These are phyloP conservation scores for Ajuga chamaepitys DNA, from an alignment of 257 asterid genomes.

Conservation along the genomic window DNA sequence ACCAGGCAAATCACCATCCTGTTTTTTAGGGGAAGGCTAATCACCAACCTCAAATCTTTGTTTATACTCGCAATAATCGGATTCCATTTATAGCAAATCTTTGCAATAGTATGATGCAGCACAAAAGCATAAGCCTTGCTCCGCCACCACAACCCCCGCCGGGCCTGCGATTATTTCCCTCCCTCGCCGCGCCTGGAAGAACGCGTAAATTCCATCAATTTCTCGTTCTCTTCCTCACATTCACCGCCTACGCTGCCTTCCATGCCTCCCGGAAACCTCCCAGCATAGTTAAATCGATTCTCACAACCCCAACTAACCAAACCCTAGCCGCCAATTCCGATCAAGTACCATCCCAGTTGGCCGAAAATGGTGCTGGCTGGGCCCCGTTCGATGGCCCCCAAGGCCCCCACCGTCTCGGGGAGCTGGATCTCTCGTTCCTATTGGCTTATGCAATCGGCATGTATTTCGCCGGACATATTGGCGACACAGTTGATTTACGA, in stretches of 20 bases:
- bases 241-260: slow-evolving; percentile 76
- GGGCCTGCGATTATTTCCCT: slow-evolving; percentile 50
- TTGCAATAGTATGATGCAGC: slow-evolving; percentile 34
- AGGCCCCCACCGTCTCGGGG: slow-evolving; percentile 93
- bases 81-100: background rate
- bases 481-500: slow-evolving; percentile 69
- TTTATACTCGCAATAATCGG: background rate
- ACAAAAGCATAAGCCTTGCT: slow-evolving; percentile 23
- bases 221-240: slow-evolving; percentile 62
- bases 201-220: slow-evolving; percentile 51
- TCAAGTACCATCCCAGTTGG: slow-evolving; percentile 7
- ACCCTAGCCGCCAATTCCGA: slow-evolving; percentile 30
- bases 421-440: slow-evolving; percentile 83
- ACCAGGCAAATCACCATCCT: no score
- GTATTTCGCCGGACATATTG: slow-evolving; percentile 85
- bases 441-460: slow-evolving; percentile 72
- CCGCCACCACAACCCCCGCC: slow-evolving; percentile 51
- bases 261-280: slow-evolving; percentile 98
- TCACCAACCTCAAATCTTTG: background rate
- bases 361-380: slow-evolving; percentile 50
- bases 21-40: no score
- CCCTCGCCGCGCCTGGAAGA: slow-evolving; percentile 42
- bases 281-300: slow-evolving; percentile 85
- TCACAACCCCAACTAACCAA: slow-evolving; percentile 56
- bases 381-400: slow-evolving; percentile 68